Evolutionary conservation across 2,329 filamentous ascomycete genomes (phyloP).

Genomic region (Stachybotrys echinatus): DNA sequence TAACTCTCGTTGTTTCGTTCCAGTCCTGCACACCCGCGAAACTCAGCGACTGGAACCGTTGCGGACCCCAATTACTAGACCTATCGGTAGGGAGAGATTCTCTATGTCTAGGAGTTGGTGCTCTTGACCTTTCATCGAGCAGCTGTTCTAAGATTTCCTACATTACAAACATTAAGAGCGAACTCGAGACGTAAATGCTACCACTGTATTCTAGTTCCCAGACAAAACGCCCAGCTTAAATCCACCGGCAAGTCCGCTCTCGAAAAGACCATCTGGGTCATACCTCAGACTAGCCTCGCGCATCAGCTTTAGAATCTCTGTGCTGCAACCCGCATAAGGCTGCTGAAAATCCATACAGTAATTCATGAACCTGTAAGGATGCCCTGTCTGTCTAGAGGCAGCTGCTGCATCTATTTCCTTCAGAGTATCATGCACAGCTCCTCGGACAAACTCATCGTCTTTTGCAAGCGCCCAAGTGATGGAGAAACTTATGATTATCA

Average conservation of each 20-base stretch:
- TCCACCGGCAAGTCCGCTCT: neutral
- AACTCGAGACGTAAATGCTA: no score
- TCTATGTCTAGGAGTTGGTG: no score
- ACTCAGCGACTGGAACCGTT: no score
- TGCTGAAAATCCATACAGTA: neutral
- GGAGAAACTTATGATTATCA: slow-evolving; percentile 1
- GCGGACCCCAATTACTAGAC: no score
- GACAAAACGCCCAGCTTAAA: neutral
- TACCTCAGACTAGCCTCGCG: neutral
- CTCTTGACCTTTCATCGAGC: no score
- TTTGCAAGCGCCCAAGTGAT: neutral
- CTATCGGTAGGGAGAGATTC: no score
- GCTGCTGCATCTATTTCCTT: neutral
- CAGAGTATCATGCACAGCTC: neutral
- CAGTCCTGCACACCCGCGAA: no score
- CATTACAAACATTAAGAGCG: no score
- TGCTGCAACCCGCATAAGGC: neutral
- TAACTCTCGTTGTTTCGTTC: no score
- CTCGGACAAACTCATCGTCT: slow-evolving; percentile 1
- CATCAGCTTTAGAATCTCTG: neutral
- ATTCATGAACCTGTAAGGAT: slow-evolving; percentile 5
- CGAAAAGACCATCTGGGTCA: neutral
- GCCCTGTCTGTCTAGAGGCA: neutral
- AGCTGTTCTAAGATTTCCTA: no score
- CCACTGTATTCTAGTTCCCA: no score